These are phyloP conservation scores for Diaporthe destruens DNA, from an alignment of 2,329 filamentous ascomycete species.

Conservation along the genomic window DNA sequence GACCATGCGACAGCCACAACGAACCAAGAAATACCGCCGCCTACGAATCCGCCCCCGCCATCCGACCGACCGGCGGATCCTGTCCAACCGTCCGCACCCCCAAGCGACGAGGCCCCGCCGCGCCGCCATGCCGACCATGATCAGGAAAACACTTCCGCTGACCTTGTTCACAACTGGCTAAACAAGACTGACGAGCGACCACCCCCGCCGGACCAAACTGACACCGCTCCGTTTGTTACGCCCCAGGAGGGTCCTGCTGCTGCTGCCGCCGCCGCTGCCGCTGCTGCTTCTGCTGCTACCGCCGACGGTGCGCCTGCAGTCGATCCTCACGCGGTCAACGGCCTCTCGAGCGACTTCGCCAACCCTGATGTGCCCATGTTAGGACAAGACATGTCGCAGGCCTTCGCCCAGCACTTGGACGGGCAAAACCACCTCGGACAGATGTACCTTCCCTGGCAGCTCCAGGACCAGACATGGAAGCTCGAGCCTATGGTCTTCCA, in stretches of 20 bases:
- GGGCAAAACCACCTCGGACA: neutral
- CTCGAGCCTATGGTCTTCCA: neutral
- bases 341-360: neutral
- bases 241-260: neutral
- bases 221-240: neutral
- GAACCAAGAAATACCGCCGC: neutral
- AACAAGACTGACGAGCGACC: neutral
- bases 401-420: neutral
- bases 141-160: neutral
- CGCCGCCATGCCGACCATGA: neutral
- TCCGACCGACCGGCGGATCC: neutral
- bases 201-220: neutral
- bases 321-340: neutral
- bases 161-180: slow-evolving; percentile 19
- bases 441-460: neutral
- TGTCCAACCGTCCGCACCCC: neutral
- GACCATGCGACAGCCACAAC: neutral
- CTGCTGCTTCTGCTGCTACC: neutral
- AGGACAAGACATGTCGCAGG: neutral
- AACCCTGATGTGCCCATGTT: slow-evolving; percentile 4
- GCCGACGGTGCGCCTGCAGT: neutral
- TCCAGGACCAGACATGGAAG: neutral
- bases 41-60: neutral
- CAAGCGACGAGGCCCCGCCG: neutral
- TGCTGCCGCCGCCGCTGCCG: neutral